Base-by-base conservation (phyloP, 202 grass and related monocot species). In the Musa balbisiana region DNA sequence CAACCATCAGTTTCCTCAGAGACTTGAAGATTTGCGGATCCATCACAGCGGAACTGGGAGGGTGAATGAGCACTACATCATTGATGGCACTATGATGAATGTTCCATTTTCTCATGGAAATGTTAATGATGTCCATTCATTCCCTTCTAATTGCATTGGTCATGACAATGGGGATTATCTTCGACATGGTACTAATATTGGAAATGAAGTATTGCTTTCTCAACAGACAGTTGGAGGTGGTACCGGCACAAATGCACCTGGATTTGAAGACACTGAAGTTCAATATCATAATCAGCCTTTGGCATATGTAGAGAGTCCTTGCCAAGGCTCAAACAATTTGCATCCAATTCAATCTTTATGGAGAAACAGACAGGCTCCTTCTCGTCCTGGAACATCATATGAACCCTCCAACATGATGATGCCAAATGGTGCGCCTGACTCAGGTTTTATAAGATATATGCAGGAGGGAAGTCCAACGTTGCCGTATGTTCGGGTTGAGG, bases 321-420 rank as follows among this genome's bases (percentile, higher is more conserved):
- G 92, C 80, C 95, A 99, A 84, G 85, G 83, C 71, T 83, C 86
- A 12, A 85, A 92, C 33, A 94, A 89, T 84, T 84, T 93, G 71
- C 85, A 85, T 52, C 85, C 81, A 4, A 77, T 92, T 84, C 87
- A 87, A 82, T 90, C 95, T 72, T 78, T 84, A 14, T 91, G 95
- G 73, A 87, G 83, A 78, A 94, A 88, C 72, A 72, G n/a, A 76
- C 84, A 72, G 50, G 82, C 69, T 19, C 78, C 85, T 85, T 64
- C 73, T 80, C 87, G 77, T 49, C 55, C 80, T 59, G 90, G 59
- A 56, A 86, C 84, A 64, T 72, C 80, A 65, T 89, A 85, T 83
- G 90, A 92, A 22, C 74, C 79, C 51, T 58, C 87, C 49, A 84
- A 73, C 71, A 27, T 82, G 19, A 78, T 78, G 77, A 86, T 85